These are phyloP conservation scores for Pyrenochaeta sp. DNA, from an alignment of 2,329 filamentous ascomycete species.

Conservation along the genomic window DNA sequence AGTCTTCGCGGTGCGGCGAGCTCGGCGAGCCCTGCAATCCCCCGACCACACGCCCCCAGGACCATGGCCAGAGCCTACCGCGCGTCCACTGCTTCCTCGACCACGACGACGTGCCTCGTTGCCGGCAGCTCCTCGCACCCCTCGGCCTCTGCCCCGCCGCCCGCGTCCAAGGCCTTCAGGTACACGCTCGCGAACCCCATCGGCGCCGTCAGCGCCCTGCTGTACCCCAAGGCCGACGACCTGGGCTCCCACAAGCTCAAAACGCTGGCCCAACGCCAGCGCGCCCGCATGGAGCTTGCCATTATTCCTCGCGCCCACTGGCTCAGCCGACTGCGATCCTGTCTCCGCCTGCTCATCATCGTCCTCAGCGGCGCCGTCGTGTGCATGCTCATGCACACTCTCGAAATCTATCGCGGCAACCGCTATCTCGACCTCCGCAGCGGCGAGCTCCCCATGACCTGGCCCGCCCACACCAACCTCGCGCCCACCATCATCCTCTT, in stretches of 20 bases:
- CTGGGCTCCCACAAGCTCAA: slow-evolving; percentile 21
- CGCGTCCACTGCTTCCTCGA: slow-evolving; percentile 17
- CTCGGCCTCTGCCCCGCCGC: slow-evolving; percentile 21
- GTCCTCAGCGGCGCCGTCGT: slow-evolving; percentile 46
- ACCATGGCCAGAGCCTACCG: slow-evolving; percentile 31
- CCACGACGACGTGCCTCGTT: slow-evolving; percentile 20
- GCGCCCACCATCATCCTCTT: slow-evolving; percentile 46
- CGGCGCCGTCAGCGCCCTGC: slow-evolving; percentile 25
- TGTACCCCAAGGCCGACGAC: slow-evolving; percentile 23
- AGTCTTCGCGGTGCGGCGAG: slow-evolving; percentile 10
- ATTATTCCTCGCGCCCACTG: slow-evolving; percentile 39
- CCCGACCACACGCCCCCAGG: slow-evolving; percentile 13
- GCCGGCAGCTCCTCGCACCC: slow-evolving; percentile 14
- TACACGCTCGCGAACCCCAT: slow-evolving; percentile 25
- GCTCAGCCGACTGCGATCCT: slow-evolving; percentile 45
- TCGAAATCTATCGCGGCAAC: slow-evolving; percentile 45
- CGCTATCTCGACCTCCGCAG: slow-evolving; percentile 45
- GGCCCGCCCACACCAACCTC: slow-evolving; percentile 47
- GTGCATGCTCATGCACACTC: slow-evolving; percentile 45
- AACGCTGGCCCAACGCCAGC: slow-evolving; percentile 25
- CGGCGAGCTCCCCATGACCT: slow-evolving; percentile 48
- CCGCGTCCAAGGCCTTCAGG: too few species aligned
- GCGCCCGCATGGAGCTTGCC: slow-evolving; percentile 38
- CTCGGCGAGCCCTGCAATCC: slow-evolving; percentile 2
- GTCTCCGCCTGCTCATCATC: slow-evolving; percentile 46